Conservation (phyloP, 2,329 filamentous ascomycete genomes). For the Dryadomyces quercus-mongolicae region DNA sequence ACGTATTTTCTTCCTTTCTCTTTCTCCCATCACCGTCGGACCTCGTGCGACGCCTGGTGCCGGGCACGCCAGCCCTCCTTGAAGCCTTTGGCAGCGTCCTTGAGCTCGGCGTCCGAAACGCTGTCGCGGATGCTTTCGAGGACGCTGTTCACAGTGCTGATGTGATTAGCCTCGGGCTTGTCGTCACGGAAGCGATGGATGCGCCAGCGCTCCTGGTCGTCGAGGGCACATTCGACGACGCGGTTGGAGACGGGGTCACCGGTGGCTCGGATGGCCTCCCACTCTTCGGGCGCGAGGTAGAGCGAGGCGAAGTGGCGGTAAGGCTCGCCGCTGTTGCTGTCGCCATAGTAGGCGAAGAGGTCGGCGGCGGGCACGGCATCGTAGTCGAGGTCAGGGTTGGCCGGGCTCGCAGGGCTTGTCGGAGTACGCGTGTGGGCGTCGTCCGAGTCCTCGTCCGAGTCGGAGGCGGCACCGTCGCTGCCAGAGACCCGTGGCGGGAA, state of each 20-base stretch:
- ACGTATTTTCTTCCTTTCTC: not conserved
- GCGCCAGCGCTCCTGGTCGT: constrained; percentile 65
- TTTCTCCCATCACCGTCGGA: not conserved
- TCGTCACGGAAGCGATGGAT: constrained; percentile 87
- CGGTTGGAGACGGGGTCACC: constrained; percentile 69
- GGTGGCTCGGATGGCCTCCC: constrained; percentile 67
- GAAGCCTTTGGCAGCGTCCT: constrained; percentile 57
- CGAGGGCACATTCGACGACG: constrained; percentile 83
- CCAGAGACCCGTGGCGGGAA: constrained; percentile 58
- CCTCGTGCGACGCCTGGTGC: constrained; percentile 15
- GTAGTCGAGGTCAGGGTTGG: constrained; percentile 61
- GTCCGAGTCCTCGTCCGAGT: constrained; percentile 62
- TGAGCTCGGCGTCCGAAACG: constrained; percentile 72
- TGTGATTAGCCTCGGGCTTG: constrained; percentile 84
- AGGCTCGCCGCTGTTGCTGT: constrained; percentile 25
- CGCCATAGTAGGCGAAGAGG: constrained; percentile 57
- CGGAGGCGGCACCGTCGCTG: constrained; percentile 49
- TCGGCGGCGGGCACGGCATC: constrained; percentile 62
- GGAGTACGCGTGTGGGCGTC: not conserved
- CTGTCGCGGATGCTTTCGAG: constrained; percentile 80
- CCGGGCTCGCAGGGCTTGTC: constrained; percentile 46
- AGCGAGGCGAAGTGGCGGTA: constrained; percentile 59
- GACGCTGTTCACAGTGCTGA: constrained; percentile 71
- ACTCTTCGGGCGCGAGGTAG: constrained; percentile 62
- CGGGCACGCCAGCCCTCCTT: constrained; percentile 69